Evolutionary conservation across 2,329 filamentous ascomycete genomes (phyloP), one percentile per base, ranked within the genome.

Genomic region (Stemphylium lycopersici): DNA sequence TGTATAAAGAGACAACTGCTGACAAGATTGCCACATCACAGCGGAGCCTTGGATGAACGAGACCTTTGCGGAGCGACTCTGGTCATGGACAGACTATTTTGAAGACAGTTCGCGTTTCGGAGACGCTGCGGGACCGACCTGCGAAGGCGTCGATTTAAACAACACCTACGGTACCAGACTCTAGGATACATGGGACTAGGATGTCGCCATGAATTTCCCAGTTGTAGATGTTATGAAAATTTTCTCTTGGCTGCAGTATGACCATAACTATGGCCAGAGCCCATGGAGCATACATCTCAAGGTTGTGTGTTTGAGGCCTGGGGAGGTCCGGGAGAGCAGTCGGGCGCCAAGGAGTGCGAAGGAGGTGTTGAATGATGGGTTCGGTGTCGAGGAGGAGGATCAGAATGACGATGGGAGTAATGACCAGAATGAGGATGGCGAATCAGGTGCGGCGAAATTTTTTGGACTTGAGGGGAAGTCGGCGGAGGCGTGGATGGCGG

Each of bases 291-390:
- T 5, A 8, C 11, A 15, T 39, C 36, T 11, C 18, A 38, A 48
- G 36, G 36, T 33, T 12, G 34, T 39, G 8, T 48, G 45, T 22
- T 33, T 48, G 24, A 48, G 31, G 26, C 34, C 36, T 32, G 34
- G 12, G 16, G 29, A 38, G 20, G 16, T 22, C 12, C 36, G 31
- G 13, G 34, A 48, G 34, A 36, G 24, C 18, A 48, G 36, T 48
- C 34, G 16, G 24, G 4, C 16, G 29, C 36, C 45, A 24, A 48
- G 16, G 26, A 40, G n/a, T 22, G 45, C 24, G 2, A 32, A 40
- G 20, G 24, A 31, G 16, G 45, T 48, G 24, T 33, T 48, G 37
- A 36, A 48, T 22, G 45, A 48, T 15, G 18, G n/a, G 11, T 48
- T 22, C 18, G 45, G 45, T 22, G 3, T 18, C 29, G 24, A 18